Evolutionary conservation across 2,329 filamentous ascomycete species (phyloP), one percentile per base, ranked within the genome.

Genomic region (Cladosporium sp.): DNA sequence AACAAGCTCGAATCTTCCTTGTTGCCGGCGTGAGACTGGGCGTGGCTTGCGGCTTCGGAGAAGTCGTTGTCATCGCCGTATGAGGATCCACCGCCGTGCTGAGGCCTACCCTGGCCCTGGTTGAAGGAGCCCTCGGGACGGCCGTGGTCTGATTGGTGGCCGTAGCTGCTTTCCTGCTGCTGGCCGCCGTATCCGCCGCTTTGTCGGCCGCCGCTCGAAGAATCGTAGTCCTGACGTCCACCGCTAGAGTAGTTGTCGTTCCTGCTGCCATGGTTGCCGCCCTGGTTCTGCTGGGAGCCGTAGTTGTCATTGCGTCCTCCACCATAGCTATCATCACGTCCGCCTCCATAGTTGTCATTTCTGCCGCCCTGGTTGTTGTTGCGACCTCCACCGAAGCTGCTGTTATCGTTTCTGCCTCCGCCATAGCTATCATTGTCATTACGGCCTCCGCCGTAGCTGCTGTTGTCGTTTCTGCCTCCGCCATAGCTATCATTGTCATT

Each of bases 1-100:
- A 90, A 90, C 51, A 90, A 71, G 61, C 71, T 76, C 51, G 70
- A 76, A 69, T 85, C 82, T 38, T 84, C 85, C 30, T 78, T 80
- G 71, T 77, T 74, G n/a, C 81, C 81, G 65, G 84, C 78, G 71
- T 88, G 82, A 65, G 84, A 79, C 32, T 82, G 76, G 21, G 88
- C 88, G 70, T 88, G 84, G 49, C 81, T 76, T 58, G 82, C 79
- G 10, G 87, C 87, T 59, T 81, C 80, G 58, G 80, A 81, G 74
- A 85, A 82, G 70, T 89, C 85, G 69, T 85, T 80, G 68, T 80
- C 79, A 68, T 75, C 71, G 32, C 77, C 76, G 34, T 78, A 74
- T 24, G 24, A 24, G 24, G 71, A 75, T 34, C 75, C 78, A 58
- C 80, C 76, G 10, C 80, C 81, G 55, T 79, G 79, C 38, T 77